phyloP scores from a whole-genome alignment of 2,329 filamentous ascomycete species.

The Pseudogymnoascus verrucosus region DNA sequence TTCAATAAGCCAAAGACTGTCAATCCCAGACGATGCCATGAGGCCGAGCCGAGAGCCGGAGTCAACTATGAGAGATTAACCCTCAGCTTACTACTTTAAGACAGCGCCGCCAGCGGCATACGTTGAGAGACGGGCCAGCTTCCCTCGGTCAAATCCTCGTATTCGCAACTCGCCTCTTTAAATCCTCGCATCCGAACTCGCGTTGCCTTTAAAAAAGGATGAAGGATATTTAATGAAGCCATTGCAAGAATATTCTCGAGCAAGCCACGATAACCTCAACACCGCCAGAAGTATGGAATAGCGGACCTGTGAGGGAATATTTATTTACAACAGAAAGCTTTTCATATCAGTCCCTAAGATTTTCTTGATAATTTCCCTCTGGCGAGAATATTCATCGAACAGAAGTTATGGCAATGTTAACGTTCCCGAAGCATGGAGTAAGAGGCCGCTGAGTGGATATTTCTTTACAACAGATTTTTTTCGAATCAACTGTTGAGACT shows the following conservation, averaged over 20 bases:
- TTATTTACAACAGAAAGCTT: neutral
- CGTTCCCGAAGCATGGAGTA: neutral
- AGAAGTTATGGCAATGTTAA: neutral
- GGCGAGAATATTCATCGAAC: neutral
- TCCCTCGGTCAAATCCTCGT: neutral
- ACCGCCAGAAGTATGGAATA: neutral
- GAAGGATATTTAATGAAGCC: too few species aligned
- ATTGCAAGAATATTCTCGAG: neutral
- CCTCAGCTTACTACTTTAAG: neutral
- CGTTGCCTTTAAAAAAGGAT: neutral
- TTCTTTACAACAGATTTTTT: neutral
- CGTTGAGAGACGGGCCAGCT: neutral
- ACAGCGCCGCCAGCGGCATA: neutral
- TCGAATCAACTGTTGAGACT: too few species aligned
- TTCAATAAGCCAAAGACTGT: neutral
- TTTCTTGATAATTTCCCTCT: neutral
- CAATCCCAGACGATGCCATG: neutral
- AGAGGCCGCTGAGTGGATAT: neutral
- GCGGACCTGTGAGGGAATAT: too few species aligned
- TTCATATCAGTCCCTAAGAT: too few species aligned
- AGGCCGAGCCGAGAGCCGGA: neutral
- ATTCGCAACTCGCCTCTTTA: too few species aligned
- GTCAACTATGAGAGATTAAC: neutral
- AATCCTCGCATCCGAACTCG: too few species aligned
- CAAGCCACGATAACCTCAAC: neutral